These are phyloP conservation scores for Symbiodinium natans DNA, from an alignment of 73 alveolate genomes.

Conservation along the genomic window DNA sequence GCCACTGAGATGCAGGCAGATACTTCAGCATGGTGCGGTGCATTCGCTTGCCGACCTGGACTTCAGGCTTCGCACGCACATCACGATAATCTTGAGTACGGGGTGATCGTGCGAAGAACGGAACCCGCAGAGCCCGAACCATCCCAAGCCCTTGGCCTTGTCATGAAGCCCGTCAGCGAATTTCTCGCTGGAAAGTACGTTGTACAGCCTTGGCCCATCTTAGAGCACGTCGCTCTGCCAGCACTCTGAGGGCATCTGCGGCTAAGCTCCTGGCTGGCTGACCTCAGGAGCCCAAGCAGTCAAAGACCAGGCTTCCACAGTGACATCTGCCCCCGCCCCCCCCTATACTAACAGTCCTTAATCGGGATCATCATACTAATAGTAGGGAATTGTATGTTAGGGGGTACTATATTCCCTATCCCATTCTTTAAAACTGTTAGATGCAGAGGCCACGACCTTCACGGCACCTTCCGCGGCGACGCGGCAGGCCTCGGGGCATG, in stretches of 20 bases:
- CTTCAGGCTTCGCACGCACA: background rate
- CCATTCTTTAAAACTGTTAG: too few species aligned
- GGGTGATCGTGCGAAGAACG: too few species aligned
- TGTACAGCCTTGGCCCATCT: conserved; percentile 31
- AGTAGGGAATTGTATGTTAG: too few species aligned
- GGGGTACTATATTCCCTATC: too few species aligned
- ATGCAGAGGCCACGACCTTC: background rate
- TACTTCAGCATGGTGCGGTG: conserved; percentile 59
- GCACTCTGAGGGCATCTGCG: background rate
- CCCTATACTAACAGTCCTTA: too few species aligned
- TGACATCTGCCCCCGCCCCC: too few species aligned
- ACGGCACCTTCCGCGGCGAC: conserved; percentile 44
- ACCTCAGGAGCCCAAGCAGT: background rate
- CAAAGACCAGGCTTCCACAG: too few species aligned
- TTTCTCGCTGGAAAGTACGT: conserved; percentile 57
- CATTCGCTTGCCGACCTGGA: conserved; percentile 27
- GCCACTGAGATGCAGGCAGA: background rate
- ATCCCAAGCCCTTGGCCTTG: background rate
- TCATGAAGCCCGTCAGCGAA: conserved; percentile 55
- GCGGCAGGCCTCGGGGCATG: conserved; percentile 47
- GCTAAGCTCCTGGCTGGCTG: background rate
- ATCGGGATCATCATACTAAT: too few species aligned
- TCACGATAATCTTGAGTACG: too few species aligned
- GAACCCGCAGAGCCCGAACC: too few species aligned
- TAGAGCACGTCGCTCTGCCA: background rate